A percentile compares a stretch with the other conserved stretches of the same genome.
Evolutionary conservation across 2,329 filamentous ascomycete species (phyloP).

Genomic region (Cladosporium sp.): DNA sequence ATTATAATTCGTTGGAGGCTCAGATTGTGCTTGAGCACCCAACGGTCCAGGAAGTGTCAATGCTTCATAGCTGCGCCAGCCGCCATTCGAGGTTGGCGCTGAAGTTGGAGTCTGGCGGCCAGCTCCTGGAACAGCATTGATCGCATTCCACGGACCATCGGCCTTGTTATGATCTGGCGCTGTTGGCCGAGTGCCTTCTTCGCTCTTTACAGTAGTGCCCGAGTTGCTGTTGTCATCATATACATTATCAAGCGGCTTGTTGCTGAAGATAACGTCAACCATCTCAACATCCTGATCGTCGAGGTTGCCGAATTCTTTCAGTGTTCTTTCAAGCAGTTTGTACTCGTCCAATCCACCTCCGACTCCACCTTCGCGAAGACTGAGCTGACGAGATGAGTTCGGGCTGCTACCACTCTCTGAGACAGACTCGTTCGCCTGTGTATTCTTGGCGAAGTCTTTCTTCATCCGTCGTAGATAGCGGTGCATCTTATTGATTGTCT

Average conservation of each 20-base stretch:
- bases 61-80: slow-evolving; percentile 28
- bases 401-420: slow-evolving; percentile 27
- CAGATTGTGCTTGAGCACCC: slow-evolving; percentile 16
- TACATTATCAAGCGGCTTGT: slow-evolving; percentile 22
- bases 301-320: slow-evolving; percentile 34
- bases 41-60: slow-evolving; percentile 20
- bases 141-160: slow-evolving; percentile 37
- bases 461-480: slow-evolving; percentile 51
- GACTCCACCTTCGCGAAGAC: slow-evolving; percentile 40
- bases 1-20: slow-evolving; percentile 13
- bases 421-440: slow-evolving; percentile 24
- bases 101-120: slow-evolving; percentile 21
- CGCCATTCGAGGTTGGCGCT: slow-evolving; percentile 20
- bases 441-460: slow-evolving; percentile 42
- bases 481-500: slow-evolving; percentile 52
- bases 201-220: slow-evolving; percentile 30
- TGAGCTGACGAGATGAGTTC: slow-evolving; percentile 33
- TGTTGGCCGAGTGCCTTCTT: slow-evolving; percentile 22
- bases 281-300: slow-evolving; percentile 36
- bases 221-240: slow-evolving; percentile 27
- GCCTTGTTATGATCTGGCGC: slow-evolving; percentile 19
- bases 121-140: slow-evolving; percentile 31
- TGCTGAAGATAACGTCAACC: slow-evolving; percentile 19
- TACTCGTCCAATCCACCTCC: slow-evolving; percentile 56
- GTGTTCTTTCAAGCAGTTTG: slow-evolving; percentile 37